Conservation (phyloP, 306 rosid genomes). For the Rosa chinensis region DNA sequence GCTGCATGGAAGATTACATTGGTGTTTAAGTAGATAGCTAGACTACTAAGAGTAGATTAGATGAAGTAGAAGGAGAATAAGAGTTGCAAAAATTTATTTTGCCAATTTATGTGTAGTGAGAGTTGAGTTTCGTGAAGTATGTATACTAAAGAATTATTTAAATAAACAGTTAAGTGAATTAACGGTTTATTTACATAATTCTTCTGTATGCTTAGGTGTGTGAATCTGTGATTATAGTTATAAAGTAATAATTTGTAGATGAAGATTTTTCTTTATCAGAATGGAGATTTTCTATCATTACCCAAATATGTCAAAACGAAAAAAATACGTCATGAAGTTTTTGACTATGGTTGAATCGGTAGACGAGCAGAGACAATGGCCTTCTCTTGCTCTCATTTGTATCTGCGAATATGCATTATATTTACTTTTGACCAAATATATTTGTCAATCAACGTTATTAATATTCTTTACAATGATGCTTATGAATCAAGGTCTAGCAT, state of each 20-base stretch:
- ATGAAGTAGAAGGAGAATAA: background rate
- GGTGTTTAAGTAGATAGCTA: background rate
- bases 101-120: background rate
- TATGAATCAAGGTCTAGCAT: too few species aligned
- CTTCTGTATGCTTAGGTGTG: background rate
- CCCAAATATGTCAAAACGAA: too few species aligned
- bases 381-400: too few species aligned
- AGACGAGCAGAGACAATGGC: too few species aligned
- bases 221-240: background rate
- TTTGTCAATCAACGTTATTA: too few species aligned
- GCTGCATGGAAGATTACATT: background rate
- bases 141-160: background rate
- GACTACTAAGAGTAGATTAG: background rate
- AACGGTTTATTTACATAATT: background rate
- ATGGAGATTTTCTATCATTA: too few species aligned
- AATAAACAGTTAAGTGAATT: background rate
- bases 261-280: too few species aligned
- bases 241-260: background rate
- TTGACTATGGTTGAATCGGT: too few species aligned
- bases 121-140: background rate
- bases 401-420: too few species aligned
- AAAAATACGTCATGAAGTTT: too few species aligned
- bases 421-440: too few species aligned
- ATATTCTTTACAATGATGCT: too few species aligned
- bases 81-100: background rate